These are phyloP conservation scores for Thermothelomyces thermophilus DNA, from an alignment of 2,329 filamentous ascomycete species.

Conservation along the genomic window DNA sequence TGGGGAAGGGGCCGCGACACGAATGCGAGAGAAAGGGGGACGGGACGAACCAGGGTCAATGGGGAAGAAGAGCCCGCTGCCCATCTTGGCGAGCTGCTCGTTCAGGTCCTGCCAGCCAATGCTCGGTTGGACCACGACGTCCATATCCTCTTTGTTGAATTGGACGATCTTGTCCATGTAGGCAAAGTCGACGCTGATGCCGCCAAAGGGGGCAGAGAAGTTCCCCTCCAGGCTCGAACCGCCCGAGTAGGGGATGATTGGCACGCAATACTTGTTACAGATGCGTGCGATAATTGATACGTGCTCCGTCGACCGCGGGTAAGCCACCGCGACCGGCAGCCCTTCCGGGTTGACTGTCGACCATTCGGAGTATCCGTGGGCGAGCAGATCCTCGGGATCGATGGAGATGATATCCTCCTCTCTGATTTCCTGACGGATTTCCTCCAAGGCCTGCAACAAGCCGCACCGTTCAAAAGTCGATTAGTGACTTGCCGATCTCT, in stretches of 20 bases:
- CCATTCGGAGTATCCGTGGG: conserved; percentile 63
- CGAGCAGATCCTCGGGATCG: conserved; percentile 54
- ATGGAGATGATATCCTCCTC: conserved; percentile 54
- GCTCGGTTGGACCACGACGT: conserved; percentile 84
- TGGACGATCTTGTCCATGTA: conserved; percentile 78
- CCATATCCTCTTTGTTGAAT: conserved; percentile 82
- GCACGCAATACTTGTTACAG: conserved; percentile 72
- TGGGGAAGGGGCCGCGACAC: background rate
- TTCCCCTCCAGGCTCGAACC: conserved; percentile 85
- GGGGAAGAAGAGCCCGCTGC: conserved; percentile 79
- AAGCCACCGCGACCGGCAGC: conserved; percentile 58
- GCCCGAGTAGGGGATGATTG: conserved; percentile 81
- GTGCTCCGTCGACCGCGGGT: conserved; percentile 54
- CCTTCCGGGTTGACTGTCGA: conserved; percentile 54
- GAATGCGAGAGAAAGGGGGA: background rate
- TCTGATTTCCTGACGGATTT: conserved; percentile 44
- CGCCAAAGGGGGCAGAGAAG: conserved; percentile 79
- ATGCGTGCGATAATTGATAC: conserved; percentile 57
- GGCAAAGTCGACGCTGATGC: conserved; percentile 82
- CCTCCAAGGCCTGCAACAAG: conserved; percentile 41
- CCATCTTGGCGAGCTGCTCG: conserved; percentile 58
- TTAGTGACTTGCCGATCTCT: background rate
- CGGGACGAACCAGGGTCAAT: conserved; percentile 64
- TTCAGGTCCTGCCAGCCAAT: conserved; percentile 92
- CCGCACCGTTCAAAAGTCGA: background rate